phyloP scores from a whole-genome alignment of 768 basidiomycete species.

The Leccinum incarnatum region DNA sequence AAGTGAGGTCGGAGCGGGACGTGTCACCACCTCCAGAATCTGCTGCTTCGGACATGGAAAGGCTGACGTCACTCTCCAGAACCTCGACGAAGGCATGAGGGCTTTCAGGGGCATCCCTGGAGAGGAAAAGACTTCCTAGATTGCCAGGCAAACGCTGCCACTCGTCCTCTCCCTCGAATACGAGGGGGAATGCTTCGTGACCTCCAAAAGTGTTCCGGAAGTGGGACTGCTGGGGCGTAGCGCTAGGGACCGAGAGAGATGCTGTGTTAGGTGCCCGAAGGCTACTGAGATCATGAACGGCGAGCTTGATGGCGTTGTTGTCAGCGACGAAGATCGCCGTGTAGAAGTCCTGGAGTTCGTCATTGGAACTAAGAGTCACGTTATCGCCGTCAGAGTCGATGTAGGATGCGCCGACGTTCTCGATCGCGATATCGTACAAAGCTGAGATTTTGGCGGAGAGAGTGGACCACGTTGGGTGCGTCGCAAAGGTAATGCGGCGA shows the following conservation, averaged over 20 bases:
- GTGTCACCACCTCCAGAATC: constrained; percentile 35
- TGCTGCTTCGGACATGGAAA: constrained; percentile 30
- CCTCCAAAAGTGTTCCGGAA: constrained; percentile 63
- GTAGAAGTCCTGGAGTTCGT: constrained; percentile 77
- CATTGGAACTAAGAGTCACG: constrained; percentile 72
- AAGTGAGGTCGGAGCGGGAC: constrained; percentile 25
- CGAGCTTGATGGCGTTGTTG: constrained; percentile 49
- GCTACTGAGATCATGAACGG: constrained; percentile 54
- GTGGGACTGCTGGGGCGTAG: constrained; percentile 33
- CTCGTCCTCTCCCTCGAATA: constrained; percentile 52
- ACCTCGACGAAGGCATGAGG: constrained; percentile 68
- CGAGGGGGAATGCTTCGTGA: constrained; percentile 42
- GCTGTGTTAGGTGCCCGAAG: constrained; percentile 34
- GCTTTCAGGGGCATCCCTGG: constrained; percentile 34
- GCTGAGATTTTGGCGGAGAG: constrained; percentile 54
- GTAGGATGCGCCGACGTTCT: constrained; percentile 67
- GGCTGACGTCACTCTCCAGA: constrained; percentile 41
- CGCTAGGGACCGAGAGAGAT: constrained; percentile 31
- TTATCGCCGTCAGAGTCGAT: constrained; percentile 71
- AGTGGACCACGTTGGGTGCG: constrained; percentile 51
- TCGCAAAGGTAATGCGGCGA: constrained; percentile 55
- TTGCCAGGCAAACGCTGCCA: constrained; percentile 58
- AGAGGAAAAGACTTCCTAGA: constrained; percentile 41
- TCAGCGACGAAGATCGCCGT: constrained; percentile 27
- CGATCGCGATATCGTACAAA: constrained; percentile 55